Percentiles rank a stretch among this genome's conserved stretches.
phyloP scores from a whole-genome alignment of 2,329 filamentous ascomycete species.

The Alternaria sp. region DNA sequence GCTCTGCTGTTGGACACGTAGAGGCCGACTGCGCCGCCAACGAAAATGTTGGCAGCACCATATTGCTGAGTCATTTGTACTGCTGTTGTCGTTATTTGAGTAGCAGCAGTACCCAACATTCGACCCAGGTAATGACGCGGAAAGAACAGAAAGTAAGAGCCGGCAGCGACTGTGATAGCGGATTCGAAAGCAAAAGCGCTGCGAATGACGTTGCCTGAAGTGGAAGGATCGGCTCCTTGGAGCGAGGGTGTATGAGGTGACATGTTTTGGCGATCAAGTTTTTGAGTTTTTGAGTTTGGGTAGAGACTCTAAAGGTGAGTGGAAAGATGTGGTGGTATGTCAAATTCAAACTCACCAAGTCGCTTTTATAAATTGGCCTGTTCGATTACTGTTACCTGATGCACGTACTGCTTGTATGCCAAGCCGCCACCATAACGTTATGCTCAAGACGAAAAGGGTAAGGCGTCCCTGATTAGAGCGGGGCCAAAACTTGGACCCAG shows the following conservation, averaged over 20 bases:
- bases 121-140: neutral
- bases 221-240: neutral
- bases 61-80: neutral
- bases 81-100: neutral
- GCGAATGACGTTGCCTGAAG: neutral
- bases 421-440: constrained; percentile 1
- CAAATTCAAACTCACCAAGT: neutral
- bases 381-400: neutral
- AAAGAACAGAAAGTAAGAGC: neutral
- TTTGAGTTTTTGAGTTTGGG: accelerated
- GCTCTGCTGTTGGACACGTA: neutral
- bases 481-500: neutral
- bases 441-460: neutral
- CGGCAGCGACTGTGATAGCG: neutral
- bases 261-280: neutral
- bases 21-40: neutral
- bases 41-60: neutral
- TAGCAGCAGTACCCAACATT: neutral
- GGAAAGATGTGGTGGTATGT: neutral
- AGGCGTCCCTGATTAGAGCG: neutral
- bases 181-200: neutral
- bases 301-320: accelerated
- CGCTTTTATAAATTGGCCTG: neutral
- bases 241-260: neutral
- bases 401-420: neutral